Conservation (phyloP, 192 early-diverging fungal species). For the Coemansia sp. region DNA sequence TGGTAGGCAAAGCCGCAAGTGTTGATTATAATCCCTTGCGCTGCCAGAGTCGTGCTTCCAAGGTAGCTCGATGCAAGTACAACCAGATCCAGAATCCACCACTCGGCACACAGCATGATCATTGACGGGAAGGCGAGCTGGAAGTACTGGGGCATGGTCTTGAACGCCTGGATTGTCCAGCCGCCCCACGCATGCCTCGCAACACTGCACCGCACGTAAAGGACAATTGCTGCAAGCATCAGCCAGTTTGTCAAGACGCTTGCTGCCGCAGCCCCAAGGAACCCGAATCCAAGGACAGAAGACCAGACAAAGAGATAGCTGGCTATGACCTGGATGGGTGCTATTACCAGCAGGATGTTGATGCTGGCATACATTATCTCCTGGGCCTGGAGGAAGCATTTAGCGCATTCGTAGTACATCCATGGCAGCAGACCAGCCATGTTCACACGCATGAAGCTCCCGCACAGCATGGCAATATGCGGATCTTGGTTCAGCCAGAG, state of each 20-base stretch:
- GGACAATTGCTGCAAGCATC: slow-evolving; percentile 54
- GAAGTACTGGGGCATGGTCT: slow-evolving; percentile 55
- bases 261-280: slow-evolving; percentile 69
- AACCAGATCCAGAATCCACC: slow-evolving; percentile 57
- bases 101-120: slow-evolving; percentile 73
- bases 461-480: slow-evolving; percentile 65
- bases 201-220: slow-evolving; percentile 55
- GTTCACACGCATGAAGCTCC: slow-evolving; percentile 63
- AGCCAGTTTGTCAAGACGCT: slow-evolving; percentile 62
- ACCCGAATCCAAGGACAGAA: slow-evolving; percentile 55
- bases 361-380: slow-evolving; percentile 81
- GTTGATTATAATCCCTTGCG: slow-evolving; percentile 61
- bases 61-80: slow-evolving; percentile 59
- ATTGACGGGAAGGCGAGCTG: slow-evolving; percentile 71
- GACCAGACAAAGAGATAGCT: slow-evolving; percentile 52
- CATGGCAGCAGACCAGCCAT: slow-evolving; percentile 73
- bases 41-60: slow-evolving; percentile 59
- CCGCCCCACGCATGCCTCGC: slow-evolving; percentile 70
- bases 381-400: slow-evolving; percentile 84
- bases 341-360: slow-evolving; percentile 17
- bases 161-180: slow-evolving; percentile 54
- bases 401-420: slow-evolving; percentile 78
- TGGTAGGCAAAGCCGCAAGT: slow-evolving; percentile 56
- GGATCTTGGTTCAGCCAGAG: slow-evolving; percentile 70
- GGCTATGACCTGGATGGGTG: slow-evolving; percentile 28